Evolutionary conservation across 352 stramenopile genomes (phyloP).

Genomic region (Pythium monospermum): DNA sequence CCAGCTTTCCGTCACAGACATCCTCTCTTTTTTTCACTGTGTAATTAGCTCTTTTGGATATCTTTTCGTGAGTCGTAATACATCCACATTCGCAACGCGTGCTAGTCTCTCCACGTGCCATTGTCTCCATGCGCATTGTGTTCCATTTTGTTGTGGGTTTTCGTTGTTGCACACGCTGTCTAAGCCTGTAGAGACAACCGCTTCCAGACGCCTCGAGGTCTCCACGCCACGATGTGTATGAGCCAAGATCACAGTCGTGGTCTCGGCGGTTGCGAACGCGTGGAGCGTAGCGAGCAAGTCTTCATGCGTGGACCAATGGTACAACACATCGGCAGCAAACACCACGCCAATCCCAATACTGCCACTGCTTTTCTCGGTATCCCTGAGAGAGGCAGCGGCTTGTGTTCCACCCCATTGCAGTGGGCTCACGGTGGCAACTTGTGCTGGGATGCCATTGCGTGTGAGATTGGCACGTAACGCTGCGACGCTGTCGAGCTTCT

Average conservation of each 20-base stretch:
- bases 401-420: slow-evolving; percentile 31
- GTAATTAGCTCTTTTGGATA: no score
- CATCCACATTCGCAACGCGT: slow-evolving; percentile 17
- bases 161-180: not conserved
- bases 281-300: slow-evolving; percentile 34
- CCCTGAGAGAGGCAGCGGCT: not conserved
- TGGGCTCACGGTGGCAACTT: slow-evolving; percentile 2
- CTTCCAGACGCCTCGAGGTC: slow-evolving; percentile 25
- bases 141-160: not conserved
- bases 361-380: no score
- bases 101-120: slow-evolving; percentile 23
- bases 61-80: slow-evolving; percentile 28
- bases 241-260: slow-evolving; percentile 28
- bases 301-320: slow-evolving; percentile 52
- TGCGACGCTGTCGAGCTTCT: slow-evolving; percentile 26
- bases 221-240: slow-evolving; percentile 46
- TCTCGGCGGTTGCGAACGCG: not conserved
- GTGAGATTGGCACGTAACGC: slow-evolving; percentile 30
- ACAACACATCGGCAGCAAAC: slow-evolving; percentile 56
- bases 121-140: slow-evolving; percentile 22
- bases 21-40: not conserved
- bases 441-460: slow-evolving; percentile 14
- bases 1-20: no score
- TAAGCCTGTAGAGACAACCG: slow-evolving; percentile 13
- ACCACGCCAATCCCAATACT: slow-evolving; percentile 25